phyloP scores from a whole-genome alignment of 306 rosid species.

The Quercus rubra region DNA sequence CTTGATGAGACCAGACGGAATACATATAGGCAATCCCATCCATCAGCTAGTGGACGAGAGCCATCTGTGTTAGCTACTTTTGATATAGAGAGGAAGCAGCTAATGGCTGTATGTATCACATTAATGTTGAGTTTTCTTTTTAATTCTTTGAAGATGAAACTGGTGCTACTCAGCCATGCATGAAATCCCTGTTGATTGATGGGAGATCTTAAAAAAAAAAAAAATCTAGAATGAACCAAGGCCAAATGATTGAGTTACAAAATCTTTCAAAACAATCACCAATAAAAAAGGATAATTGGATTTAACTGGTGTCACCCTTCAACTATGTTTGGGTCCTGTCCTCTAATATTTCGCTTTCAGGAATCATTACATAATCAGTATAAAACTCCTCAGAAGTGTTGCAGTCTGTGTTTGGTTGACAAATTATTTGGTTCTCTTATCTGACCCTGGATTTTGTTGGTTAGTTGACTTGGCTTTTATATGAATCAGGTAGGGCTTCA shows the following conservation, averaged over 20 bases:
- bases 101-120: constrained; percentile 50
- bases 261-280: neutral
- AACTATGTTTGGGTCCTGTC: neutral
- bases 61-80: constrained; percentile 53
- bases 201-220: neutral
- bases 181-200: neutral
- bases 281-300: neutral
- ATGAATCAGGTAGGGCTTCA: constrained; percentile 60
- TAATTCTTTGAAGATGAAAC: neutral
- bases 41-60: constrained; percentile 36
- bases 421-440: neutral
- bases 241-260: neutral
- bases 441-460: neutral
- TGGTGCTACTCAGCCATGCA: constrained; percentile 3
- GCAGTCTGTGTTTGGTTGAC: neutral
- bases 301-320: neutral
- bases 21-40: constrained; percentile 37
- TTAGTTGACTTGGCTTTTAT: constrained; percentile 21
- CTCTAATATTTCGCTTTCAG: neutral
- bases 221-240: neutral
- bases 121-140: constrained; percentile 5
- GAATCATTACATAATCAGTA: neutral
- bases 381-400: neutral
- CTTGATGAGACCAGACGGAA: constrained; percentile 57
- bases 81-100: constrained; percentile 50